Base-by-base conservation (phyloP, 495 filamentous ascomycete genomes). In the Pseudomonodictys pantanalensis region DNA sequence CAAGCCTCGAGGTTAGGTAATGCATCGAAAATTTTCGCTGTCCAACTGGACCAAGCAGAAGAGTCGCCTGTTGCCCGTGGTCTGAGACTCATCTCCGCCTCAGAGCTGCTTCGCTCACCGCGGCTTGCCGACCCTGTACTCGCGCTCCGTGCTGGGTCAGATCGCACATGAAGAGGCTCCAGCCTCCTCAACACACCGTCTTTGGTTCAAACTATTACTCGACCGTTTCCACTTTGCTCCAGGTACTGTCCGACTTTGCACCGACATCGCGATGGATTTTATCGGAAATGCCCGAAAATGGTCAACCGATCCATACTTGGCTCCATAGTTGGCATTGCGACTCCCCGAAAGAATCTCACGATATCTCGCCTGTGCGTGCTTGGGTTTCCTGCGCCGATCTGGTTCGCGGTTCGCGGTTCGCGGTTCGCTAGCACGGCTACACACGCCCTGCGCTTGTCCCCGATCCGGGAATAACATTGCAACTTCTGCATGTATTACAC, bases 1-100 rank as follows among this genome's bases (percentile, higher is more conserved):
- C 51, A 62, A 62, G 58, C 26, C 12, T 18, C 8, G 2, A 33
- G 1, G 17, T 62, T 62, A 62, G 58, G 51, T 56, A 62, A 62
- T 51, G 32, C 38, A 24, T 24, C 29, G 28, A 49, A 50, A 56
- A 24, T 42, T 26, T 44, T 60, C 10, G n/a, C 18, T 50, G 28
- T 9, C 55, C 4, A 18, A 44, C 11, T 29, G 26, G 18, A 46
- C 55, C 55, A 58, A 58, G 32, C 43, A 15, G 17, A 22, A 8
- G 6, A 24, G 32, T 32, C 20, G 30, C n/a, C 15, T 8, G 8
- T 32, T 7, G 10, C 29, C 29, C 44, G 32, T 49, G 55, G 44
- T 29, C 45, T 50, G 55, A n/a, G n/a, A 58, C 29, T 50, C 55
- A 50, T 9, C 51, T 55, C 38, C 51, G 15, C 38, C n/a, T 23